phyloP scores from a whole-genome alignment of 352 stramenopile species.

The Phytopythium delawarense region DNA sequence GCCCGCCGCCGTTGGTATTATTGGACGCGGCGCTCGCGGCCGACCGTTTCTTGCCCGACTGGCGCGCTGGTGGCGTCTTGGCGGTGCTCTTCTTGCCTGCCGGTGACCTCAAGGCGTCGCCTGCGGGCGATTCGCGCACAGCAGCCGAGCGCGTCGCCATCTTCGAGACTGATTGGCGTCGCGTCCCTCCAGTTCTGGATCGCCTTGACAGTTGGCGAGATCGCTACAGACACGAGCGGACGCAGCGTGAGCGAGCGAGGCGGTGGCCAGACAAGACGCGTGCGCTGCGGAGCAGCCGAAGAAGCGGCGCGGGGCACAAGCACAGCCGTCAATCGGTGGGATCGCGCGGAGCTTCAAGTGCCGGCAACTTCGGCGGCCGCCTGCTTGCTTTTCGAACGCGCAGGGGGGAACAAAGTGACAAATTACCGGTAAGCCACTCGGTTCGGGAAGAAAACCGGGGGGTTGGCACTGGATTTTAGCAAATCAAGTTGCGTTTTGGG shows the following conservation, averaged over 20 bases:
- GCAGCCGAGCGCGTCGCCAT: constrained; percentile 22
- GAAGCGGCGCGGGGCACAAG: not conserved
- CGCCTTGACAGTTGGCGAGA: not conserved
- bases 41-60: constrained; percentile 37
- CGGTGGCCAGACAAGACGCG: not conserved
- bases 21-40: constrained; percentile 8
- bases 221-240: not conserved
- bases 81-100: constrained; percentile 25
- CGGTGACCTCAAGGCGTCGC: constrained; percentile 29
- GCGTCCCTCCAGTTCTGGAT: not conserved
- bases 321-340: not conserved
- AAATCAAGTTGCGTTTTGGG: not conserved
- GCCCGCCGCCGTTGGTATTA: constrained; percentile 11
- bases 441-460: not conserved
- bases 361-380: not conserved
- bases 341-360: not conserved
- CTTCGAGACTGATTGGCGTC: no score
- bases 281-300: not conserved
- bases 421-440: constrained; percentile 1
- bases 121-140: constrained; percentile 23
- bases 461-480: constrained; percentile 1
- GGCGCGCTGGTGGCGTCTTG: constrained; percentile 40
- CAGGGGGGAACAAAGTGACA: constrained; percentile 6
- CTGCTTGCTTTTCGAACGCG: not conserved
- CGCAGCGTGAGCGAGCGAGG: not conserved